Base-by-base conservation (phyloP, 257 asterid species). In the Leonotis leonurus region DNA sequence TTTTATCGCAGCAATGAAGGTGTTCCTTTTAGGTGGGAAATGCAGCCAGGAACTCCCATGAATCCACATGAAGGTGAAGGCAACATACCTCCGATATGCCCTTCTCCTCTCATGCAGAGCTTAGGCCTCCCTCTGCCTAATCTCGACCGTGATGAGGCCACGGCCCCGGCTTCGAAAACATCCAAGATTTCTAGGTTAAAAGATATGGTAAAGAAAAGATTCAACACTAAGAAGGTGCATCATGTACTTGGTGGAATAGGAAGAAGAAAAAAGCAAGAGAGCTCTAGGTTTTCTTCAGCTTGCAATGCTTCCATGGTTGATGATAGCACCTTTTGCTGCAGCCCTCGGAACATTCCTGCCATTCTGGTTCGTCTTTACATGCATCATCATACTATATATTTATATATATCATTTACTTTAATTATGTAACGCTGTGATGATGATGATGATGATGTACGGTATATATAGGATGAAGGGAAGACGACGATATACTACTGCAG, bases 21-120 rank as follows among this genome's bases (percentile, higher is more conserved):
- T 37, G 79, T 89, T 21, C 97, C 97, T 0, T 84, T 89, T 64
- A 33, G 63, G 63, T 89, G 97, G 95, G 97, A 89, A 56, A 81
- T 40, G 87, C 73, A 62, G 36, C 97, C 97, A 0, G 97, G 95
- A 16, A 89, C 83, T 0, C 80, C 97, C 0, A 82, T 69, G 49
- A 59, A 75, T 67, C 81, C 74, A n/a, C 83, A 75, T 1, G 74
- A 76, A 62, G 80, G 32, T 3, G 60, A 76, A 29, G 80, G 75
- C 0, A 62, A 25, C 4, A 40, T 86, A 21, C 85, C 80, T 2
- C 94, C 94, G 5, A 75, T 81, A 3, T 72, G 89, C 65, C 97
- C 94, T 22, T 80, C 95, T 3, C 94, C 95, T 2, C 54, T 72
- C 58, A 71, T 83, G 63, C 89, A 76, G 57, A 76, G 79, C 71